Evolutionary conservation across 306 rosid species (phyloP).

Genomic region (Begonia loranthoides): DNA sequence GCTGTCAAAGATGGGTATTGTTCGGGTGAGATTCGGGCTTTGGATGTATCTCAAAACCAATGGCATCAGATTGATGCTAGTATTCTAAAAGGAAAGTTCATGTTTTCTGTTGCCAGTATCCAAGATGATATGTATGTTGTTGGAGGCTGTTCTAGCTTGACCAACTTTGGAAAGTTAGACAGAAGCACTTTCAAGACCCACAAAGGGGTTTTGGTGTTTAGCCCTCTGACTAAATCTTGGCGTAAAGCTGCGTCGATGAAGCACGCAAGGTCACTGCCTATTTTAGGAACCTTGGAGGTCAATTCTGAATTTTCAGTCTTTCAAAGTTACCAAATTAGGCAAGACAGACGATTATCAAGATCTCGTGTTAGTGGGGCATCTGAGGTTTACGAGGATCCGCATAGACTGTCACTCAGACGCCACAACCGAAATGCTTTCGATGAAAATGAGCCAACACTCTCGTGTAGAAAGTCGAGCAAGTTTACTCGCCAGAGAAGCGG

Average conservation of each 20-base stretch:
- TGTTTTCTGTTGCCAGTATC: slow-evolving; percentile 68
- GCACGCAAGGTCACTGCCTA: slow-evolving; percentile 73
- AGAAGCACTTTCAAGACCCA: slow-evolving; percentile 90
- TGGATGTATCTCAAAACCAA: slow-evolving; percentile 64
- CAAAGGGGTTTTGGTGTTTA: slow-evolving; percentile 63
- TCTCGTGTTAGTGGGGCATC: slow-evolving; percentile 70
- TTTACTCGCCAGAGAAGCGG: slow-evolving; percentile 60
- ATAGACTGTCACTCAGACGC: slow-evolving; percentile 79
- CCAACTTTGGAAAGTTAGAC: slow-evolving; percentile 76
- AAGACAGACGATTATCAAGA: slow-evolving; percentile 66
- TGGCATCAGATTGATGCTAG: slow-evolving; percentile 83
- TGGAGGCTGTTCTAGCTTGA: slow-evolving; percentile 97
- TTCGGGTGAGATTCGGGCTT: slow-evolving; percentile 82
- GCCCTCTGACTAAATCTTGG: slow-evolving; percentile 88
- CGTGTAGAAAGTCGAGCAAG: slow-evolving; percentile 54
- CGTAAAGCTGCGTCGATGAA: slow-evolving; percentile 83
- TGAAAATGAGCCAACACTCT: slow-evolving; percentile 41
- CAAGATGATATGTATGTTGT: slow-evolving; percentile 76
- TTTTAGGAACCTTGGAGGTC: slow-evolving; percentile 72
- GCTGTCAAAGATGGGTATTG: slow-evolving; percentile 87
- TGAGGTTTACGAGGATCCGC: slow-evolving; percentile 97
- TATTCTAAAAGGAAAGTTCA: slow-evolving; percentile 79
- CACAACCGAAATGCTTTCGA: slow-evolving; percentile 46
- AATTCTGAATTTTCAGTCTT: slow-evolving; percentile 43
- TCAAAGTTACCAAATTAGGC: slow-evolving; percentile 57